Percentiles rank a stretch among this genome's conserved stretches.
Evolutionary conservation across 768 basidiomycete species (phyloP).

Genomic region (Pleurotus salmoneostramineus): DNA sequence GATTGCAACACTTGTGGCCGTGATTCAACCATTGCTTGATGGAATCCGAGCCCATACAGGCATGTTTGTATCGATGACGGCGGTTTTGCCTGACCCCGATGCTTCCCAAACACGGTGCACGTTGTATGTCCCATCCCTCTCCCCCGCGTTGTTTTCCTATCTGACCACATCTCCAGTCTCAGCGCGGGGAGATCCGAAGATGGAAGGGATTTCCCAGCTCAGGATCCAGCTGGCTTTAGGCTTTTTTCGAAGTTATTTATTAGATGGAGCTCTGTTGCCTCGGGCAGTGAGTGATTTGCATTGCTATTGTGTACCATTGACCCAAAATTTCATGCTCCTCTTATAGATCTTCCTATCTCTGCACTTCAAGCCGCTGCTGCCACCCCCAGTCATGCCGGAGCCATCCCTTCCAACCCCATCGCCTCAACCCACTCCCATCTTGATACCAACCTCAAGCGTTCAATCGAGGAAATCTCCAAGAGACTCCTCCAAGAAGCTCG

Average conservation of each 20-base stretch:
- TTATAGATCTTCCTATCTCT: neutral
- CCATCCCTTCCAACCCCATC: neutral
- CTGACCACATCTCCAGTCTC: neutral
- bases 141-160: neutral
- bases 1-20: neutral
- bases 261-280: neutral
- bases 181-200: neutral
- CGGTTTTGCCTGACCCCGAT: neutral
- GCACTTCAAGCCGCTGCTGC: neutral
- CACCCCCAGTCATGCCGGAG: too few relatives aligned
- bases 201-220: neutral
- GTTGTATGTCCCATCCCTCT: neutral
- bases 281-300: neutral
- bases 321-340: neutral
- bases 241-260: neutral
- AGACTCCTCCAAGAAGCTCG: neutral
- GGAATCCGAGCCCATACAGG: neutral
- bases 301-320: neutral
- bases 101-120: neutral
- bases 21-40: neutral
- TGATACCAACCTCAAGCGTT: neutral
- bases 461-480: neutral
- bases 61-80: neutral
- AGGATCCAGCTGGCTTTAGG: neutral
- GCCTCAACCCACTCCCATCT: neutral